phyloP scores from a whole-genome alignment of 805 yeast species.

The Helenozyma baotianmanensis region DNA sequence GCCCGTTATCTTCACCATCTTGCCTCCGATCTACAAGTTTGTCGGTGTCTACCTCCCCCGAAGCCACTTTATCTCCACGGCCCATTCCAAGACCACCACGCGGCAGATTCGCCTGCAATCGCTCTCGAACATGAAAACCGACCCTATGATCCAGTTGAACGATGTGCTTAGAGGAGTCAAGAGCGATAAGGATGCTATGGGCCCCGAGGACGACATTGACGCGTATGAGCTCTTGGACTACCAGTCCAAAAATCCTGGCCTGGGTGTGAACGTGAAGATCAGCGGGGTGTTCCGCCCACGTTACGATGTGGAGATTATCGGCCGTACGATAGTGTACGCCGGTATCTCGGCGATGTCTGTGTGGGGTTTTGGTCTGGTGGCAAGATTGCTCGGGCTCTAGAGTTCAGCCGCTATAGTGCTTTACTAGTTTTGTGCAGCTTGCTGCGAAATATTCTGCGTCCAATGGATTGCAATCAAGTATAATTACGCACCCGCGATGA shows the following conservation, averaged over 20 bases:
- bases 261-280: conserved; percentile 12
- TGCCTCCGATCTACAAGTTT: conserved; percentile 55
- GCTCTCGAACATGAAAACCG: conserved; percentile 30
- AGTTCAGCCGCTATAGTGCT: conserved; percentile 3
- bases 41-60: conserved; percentile 38
- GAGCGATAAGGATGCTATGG: conserved; percentile 25
- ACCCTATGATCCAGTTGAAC: conserved; percentile 22
- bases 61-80: conserved; percentile 34
- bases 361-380: conserved; percentile 33
- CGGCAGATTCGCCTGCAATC: conserved; percentile 36
- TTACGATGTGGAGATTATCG: conserved; percentile 71
- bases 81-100: conserved; percentile 27
- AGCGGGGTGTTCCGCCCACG: conserved; percentile 54
- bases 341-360: conserved; percentile 66
- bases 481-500: conserved; percentile 12
- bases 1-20: conserved; percentile 51
- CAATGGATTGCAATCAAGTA: conserved; percentile 4
- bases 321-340: conserved; percentile 73
- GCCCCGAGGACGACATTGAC: conserved; percentile 38
- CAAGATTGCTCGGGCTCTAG: conserved; percentile 7
- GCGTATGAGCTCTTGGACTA: conserved; percentile 37
- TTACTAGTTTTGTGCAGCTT: not conserved
- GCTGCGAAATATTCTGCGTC: not conserved
- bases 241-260: conserved; percentile 9
- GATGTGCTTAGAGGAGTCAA: conserved; percentile 23